Conservation (phyloP, 768 basidiomycete genomes). For the Leccinum fibrillosum region DNA sequence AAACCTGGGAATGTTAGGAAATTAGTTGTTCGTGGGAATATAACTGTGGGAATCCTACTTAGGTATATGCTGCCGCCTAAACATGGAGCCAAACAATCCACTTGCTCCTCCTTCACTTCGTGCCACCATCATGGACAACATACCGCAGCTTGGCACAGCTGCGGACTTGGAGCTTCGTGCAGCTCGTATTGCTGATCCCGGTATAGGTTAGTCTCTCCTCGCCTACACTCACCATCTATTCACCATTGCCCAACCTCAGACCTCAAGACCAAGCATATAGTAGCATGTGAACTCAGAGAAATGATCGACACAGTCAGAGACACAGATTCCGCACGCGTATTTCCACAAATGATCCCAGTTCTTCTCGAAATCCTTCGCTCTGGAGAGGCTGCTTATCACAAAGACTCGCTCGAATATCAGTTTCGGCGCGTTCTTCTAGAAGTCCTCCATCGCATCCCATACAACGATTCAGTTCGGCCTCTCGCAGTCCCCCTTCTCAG, state of each 20-base stretch:
- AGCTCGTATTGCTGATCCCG: constrained; percentile 71
- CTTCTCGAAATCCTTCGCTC: constrained; percentile 69
- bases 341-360: constrained; percentile 71
- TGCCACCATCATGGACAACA: constrained; percentile 37
- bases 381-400: constrained; percentile 63
- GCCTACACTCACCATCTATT: neutral
- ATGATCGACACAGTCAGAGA: constrained; percentile 79
- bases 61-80: no score
- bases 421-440: constrained; percentile 87
- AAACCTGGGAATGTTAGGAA: constrained; percentile 13
- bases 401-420: constrained; percentile 67
- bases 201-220: constrained; percentile 48
- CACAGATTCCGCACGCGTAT: constrained; percentile 63
- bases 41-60: no score
- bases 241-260: constrained; percentile 39
- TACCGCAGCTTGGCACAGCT: constrained; percentile 42
- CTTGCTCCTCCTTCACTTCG: neutral
- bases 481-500: constrained; percentile 66
- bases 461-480: constrained; percentile 71
- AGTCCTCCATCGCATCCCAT: constrained; percentile 84
- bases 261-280: constrained; percentile 63
- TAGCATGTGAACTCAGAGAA: constrained; percentile 78
- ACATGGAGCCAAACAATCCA: constrained; percentile 23
- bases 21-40: no score
- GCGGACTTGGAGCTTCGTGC: constrained; percentile 70